These are phyloP conservation scores for Cyclostephanos invisitatus DNA, from an alignment of 108 stramenopile species.

Conservation along the genomic window DNA sequence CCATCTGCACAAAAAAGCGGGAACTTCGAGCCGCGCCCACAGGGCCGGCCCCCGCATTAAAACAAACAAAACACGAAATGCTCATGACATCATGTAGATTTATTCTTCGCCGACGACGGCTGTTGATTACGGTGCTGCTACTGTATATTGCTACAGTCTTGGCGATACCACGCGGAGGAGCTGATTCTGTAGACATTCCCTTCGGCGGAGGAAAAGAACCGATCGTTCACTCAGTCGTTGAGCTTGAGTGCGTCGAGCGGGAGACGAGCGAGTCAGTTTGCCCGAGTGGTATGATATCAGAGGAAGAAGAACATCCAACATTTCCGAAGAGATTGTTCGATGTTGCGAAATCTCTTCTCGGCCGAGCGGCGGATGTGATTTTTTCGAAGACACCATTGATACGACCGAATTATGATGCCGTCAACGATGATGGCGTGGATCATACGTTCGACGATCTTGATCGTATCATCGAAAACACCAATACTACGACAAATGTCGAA, in stretches of 20 bases:
- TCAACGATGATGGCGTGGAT: conserved; percentile 6
- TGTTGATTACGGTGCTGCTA: not conserved
- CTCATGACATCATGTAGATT: not conserved
- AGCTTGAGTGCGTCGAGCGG: not conserved
- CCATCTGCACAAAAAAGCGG: too few species aligned
- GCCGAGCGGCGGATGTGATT: not conserved
- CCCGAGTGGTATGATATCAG: not conserved
- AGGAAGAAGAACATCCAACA: not conserved
- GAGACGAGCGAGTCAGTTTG: not conserved
- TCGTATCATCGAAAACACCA: conserved; percentile 2
- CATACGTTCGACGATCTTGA: conserved; percentile 32
- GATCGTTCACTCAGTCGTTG: not conserved
- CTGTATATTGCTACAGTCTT: not conserved
- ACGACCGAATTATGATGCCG: conserved; percentile 1
- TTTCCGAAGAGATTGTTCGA: conserved; percentile 5
- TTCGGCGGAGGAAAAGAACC: not conserved
- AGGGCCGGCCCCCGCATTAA: too few species aligned
- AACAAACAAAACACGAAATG: not conserved
- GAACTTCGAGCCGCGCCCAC: too few species aligned
- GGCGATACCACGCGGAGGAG: conserved; percentile 5
- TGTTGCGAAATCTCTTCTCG: conserved; percentile 1
- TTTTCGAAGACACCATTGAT: not conserved
- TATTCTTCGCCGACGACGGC: not conserved
- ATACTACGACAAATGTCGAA: conserved; percentile 4
- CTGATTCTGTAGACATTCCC: not conserved